Evolutionary conservation across 495 filamentous ascomycete species (phyloP), one percentile per base, ranked within the genome.

Genomic region (Trichoderma virens): DNA sequence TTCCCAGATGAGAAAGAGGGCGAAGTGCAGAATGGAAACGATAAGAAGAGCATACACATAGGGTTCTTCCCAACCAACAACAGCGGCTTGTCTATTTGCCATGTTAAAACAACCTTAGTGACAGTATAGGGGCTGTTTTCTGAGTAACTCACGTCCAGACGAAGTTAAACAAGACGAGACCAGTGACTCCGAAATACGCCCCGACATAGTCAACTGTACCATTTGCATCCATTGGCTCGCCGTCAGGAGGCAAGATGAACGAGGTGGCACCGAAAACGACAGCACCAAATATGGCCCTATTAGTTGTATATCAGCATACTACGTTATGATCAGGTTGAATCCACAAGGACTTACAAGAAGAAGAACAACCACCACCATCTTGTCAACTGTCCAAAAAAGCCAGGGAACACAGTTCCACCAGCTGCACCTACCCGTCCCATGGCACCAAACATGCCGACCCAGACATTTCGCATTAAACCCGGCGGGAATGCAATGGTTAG

Each of bases 341-440:
- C 14, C 5, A 9, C 1, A 13, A 39, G 16, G 16, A 68, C 77
- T 62, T 65, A 80, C 79, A 81, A 72, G 63, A 78, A 75, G 11
- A 82, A 70, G 65, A 84, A 82, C 28, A 80, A 70, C 79, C 80
- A 85, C 63, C 76, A 78, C 74, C 76, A 84, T 2, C 73, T 67
- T 0, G 72, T 70, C 5, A 71, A 70, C 68, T 81, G 70, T 14
- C 80, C 62, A 38, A 83, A 74, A 0, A 79, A 68, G 0, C 76
- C 82, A 0, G 74, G 65, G 28, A 83, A 72, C 11, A 83, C 62
- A 7, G 75, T 72, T 2, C 81, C 80, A 8, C 77, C 62, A 20
- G 72, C 78, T 0, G 75, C 81, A 18, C 82, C 81, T 3, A 80
- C 67, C 0, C 81, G 82, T 14, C 78, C 79, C 25, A 75, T 76